A percentile compares a stretch with the other conserved stretches of the same genome.
Evolutionary conservation across 1,139 yeast genomes (phyloP).

Genomic region (Pichiaceae sp.): DNA sequence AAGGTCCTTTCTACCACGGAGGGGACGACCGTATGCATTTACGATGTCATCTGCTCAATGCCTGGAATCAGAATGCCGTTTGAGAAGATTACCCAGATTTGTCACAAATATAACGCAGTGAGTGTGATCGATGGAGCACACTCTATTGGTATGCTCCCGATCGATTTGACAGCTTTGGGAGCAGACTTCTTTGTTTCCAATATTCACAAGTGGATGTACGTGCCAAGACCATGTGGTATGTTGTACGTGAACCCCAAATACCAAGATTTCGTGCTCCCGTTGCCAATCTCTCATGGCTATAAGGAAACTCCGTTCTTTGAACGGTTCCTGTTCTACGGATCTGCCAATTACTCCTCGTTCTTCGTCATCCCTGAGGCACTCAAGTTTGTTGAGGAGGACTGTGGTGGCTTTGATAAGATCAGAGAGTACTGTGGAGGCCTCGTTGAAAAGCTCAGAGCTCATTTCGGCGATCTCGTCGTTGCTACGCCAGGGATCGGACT

Average conservation of each 20-base stretch:
- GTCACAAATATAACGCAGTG: constrained; percentile 38
- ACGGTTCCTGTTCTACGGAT: constrained; percentile 33
- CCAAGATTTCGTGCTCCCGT: constrained; percentile 44
- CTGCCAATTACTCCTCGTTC: constrained; percentile 23
- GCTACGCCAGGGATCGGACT: constrained; percentile 28
- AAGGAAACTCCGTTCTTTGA: constrained; percentile 27
- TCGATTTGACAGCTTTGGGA: constrained; percentile 33
- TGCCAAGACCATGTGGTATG: constrained; percentile 53
- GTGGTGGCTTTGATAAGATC: constrained; percentile 58
- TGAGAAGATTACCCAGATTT: constrained; percentile 36
- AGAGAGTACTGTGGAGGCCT: constrained; percentile 37
- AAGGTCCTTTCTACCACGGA: background rate
- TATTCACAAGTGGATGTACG: constrained; percentile 62
- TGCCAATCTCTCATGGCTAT: constrained; percentile 49
- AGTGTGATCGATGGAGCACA: constrained; percentile 71
- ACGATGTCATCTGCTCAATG: constrained; percentile 56
- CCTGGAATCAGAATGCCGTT: constrained; percentile 60
- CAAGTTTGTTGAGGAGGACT: constrained; percentile 40
- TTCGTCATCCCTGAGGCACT: constrained; percentile 33
- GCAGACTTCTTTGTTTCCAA: constrained; percentile 62
- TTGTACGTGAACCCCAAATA: constrained; percentile 48
- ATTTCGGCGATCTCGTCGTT: constrained; percentile 32
- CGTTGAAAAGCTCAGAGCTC: constrained; percentile 34
- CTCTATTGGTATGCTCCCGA: constrained; percentile 47
- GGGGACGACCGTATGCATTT: constrained; percentile 37